Conservation (phyloP, 2,329 filamentous ascomycete species). For the Volutella citrinella region DNA sequence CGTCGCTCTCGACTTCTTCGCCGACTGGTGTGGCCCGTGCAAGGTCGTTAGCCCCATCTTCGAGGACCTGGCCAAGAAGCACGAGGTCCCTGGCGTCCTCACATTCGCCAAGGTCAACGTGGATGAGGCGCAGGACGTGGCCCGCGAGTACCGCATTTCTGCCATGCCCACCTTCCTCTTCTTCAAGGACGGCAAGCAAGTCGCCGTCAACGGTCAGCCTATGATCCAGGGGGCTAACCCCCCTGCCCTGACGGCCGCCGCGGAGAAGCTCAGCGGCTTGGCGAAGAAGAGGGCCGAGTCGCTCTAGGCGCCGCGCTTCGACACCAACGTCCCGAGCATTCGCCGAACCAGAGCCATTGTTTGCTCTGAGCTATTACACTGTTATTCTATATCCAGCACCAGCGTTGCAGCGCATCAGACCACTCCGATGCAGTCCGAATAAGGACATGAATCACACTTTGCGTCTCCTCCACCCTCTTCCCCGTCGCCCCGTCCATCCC, state of each 20-base stretch:
- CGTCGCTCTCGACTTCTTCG: constrained; percentile 80
- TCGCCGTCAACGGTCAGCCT: constrained; percentile 23
- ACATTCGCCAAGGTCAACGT: constrained; percentile 88
- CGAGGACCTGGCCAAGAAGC: constrained; percentile 20
- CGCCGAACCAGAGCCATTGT: too few relatives aligned
- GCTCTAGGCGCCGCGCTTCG: constrained; percentile 7
- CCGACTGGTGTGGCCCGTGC: constrained; percentile 90
- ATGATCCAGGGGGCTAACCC: constrained; percentile 35
- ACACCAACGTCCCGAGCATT: too few relatives aligned
- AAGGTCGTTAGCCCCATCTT: constrained; percentile 78
- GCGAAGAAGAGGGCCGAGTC: constrained; percentile 30
- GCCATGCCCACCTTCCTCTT: constrained; percentile 89
- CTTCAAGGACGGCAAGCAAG: constrained; percentile 64
- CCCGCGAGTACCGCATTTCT: constrained; percentile 71
- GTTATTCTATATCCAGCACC: too few relatives aligned
- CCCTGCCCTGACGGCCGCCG: constrained; percentile 28
- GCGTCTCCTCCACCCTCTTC: not conserved
- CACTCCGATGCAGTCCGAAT: not conserved
- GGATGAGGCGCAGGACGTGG: constrained; percentile 71
- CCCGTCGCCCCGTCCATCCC: too few relatives aligned
- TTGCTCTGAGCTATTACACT: too few relatives aligned
- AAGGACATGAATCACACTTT: not conserved
- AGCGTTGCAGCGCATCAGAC: too few relatives aligned
- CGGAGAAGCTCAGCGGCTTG: constrained; percentile 35
- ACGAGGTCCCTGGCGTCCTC: constrained; percentile 43